Evolutionary conservation across 495 filamentous ascomycete species (phyloP), one percentile per base, ranked within the genome.

Genomic region (Talaromyces thailandensis): DNA sequence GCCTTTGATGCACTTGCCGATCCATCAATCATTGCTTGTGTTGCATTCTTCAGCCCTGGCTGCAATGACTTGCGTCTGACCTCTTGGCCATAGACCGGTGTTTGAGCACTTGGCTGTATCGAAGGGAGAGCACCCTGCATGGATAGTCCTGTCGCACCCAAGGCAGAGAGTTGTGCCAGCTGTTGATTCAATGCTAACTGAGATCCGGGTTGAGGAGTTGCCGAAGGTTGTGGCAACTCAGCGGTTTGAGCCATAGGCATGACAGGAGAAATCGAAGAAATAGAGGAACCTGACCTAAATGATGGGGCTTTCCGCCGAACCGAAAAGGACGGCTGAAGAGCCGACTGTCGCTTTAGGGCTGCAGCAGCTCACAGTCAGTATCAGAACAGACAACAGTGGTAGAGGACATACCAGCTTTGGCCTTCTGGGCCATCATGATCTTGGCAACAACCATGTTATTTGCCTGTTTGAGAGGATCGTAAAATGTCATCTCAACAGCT

Each of bases 401-500:
- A 1, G 18, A 16, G 9, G 14, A 25, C 43, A 31, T 28, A 61
- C 43, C 59, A 51, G 43, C 24, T 40, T 50, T 61, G 11, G 59
- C 24, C 28, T 31, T 61, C 23, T 61, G 59, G 14, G 59, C 59
- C 59, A 52, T 31, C n/a, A 48, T 29, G 52, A 61, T 40, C 28
- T 61, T 37, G 8, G 43, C 43, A 31, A 48, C n/a, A 7, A 61
- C 7, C 24, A 23, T 45, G 6, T 61, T 32, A n/a, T 48, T 50
- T 25, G 32, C 59, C 12, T 28, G 37, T 8, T 52, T 28, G n/a
- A 61, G 14, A 23, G 59, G 59, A 51, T 61, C 59, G 24, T 52
- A 61, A 6, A 60, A 48, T 8, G 40, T 61, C 59, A 61, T 61
- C 23, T 61, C 59, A 9, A 61, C 45, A 50, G 59, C 43, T 52